Percentiles rank a stretch among this genome's conserved stretches.
These are phyloP conservation scores for Aspergillus sp. DNA, from an alignment of 2,329 filamentous ascomycete genomes.

Conservation along the genomic window DNA sequence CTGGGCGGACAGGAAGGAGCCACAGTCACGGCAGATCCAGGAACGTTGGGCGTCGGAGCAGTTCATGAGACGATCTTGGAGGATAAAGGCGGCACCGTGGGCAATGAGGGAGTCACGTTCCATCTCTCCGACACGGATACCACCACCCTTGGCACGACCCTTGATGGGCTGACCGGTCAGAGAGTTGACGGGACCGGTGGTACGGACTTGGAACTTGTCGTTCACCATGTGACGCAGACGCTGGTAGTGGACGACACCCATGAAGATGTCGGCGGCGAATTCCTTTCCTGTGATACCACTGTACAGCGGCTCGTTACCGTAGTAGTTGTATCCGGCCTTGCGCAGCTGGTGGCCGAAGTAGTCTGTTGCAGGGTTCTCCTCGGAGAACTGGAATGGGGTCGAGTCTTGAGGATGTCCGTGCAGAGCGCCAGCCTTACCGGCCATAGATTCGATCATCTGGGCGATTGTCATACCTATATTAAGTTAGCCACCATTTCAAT, in stretches of 20 bases:
- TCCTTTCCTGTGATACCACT: conserved; percentile 94
- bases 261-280: conserved; percentile 89
- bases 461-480: conserved; percentile 80
- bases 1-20: conserved; percentile 84
- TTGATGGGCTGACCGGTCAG: conserved; percentile 96
- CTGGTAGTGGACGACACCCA: conserved; percentile 97
- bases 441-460: conserved; percentile 97
- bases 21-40: conserved; percentile 85
- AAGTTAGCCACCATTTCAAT: conserved; percentile 1
- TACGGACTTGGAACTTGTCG: conserved; percentile 98
- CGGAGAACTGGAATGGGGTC: conserved; percentile 91
- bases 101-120: conserved; percentile 92
- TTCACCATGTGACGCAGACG: conserved; percentile 98
- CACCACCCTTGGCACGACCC: conserved; percentile 90
- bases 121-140: conserved; percentile 99
- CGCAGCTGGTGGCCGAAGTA: conserved; percentile 95
- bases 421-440: conserved; percentile 88
- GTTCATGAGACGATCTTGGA: conserved; percentile 94
- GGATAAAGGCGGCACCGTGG: conserved; percentile 88
- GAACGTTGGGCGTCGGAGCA: conserved; percentile 89
- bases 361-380: conserved; percentile 85
- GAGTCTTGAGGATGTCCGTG: conserved; percentile 95
- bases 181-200: conserved; percentile 84
- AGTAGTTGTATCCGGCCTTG: conserved; percentile 95
- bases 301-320: conserved; percentile 98